These are phyloP conservation scores for Podaxis sp. DNA, from an alignment of 768 basidiomycete species.

Conservation along the genomic window DNA sequence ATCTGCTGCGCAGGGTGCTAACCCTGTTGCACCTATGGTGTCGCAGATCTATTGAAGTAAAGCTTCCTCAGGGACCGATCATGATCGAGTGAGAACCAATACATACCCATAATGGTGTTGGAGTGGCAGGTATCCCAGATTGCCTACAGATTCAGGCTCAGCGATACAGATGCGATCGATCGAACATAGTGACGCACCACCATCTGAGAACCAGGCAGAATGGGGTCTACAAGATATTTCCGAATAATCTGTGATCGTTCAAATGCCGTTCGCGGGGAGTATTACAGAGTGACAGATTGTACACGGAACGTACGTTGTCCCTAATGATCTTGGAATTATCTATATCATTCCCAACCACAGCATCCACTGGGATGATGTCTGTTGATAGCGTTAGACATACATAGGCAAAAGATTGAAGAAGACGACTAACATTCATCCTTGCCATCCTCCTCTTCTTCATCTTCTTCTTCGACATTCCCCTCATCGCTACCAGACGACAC, in stretches of 20 bases:
- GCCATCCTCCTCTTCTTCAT: neutral
- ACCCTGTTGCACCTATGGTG: conserved; percentile 4
- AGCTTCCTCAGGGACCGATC: neutral
- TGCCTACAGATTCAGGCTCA: conserved; percentile 1
- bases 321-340: neutral
- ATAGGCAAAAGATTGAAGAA: neutral
- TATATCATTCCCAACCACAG: neutral
- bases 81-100: neutral
- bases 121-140: conserved; percentile 5
- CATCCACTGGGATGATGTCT: conserved; percentile 1
- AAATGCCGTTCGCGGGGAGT: neutral
- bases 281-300: neutral
- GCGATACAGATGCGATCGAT: neutral
- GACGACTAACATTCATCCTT: conserved; percentile 4
- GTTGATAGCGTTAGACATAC: neutral
- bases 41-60: neutral
- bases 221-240: neutral
- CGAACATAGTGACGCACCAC: neutral
- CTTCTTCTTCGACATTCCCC: neutral
- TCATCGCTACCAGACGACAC: neutral
- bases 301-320: neutral
- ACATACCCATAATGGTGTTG: conserved; percentile 3
- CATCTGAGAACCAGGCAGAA: neutral
- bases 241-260: neutral
- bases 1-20: neutral